Evolutionary conservation across 768 basidiomycete genomes (phyloP).

Genomic region (Daedaleopsis sinensis): DNA sequence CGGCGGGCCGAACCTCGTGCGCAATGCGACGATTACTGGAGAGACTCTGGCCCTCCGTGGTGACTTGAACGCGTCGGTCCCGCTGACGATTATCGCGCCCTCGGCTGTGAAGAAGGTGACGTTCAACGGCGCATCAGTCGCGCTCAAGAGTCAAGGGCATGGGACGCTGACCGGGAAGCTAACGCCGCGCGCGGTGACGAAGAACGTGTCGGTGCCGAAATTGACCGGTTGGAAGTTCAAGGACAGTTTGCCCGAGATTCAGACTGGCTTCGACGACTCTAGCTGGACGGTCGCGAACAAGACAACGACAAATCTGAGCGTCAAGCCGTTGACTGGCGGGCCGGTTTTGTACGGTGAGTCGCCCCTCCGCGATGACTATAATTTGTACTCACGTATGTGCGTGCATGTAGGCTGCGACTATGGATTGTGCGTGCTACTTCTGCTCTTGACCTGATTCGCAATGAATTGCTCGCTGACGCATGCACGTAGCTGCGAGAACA

Average conservation of each 20-base stretch:
- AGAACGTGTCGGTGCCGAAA: conserved; percentile 45
- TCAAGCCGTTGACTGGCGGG: conserved; percentile 70
- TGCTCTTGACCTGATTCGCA: background rate
- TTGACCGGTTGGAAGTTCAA: conserved; percentile 74
- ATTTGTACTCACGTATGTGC: background rate
- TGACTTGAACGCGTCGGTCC: conserved; percentile 64
- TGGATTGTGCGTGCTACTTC: conserved; percentile 59
- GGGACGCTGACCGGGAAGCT: conserved; percentile 59
- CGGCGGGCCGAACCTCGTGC: conserved; percentile 50
- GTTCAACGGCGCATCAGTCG: conserved; percentile 65
- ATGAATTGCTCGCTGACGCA: conserved; percentile 2
- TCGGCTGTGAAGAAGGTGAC: conserved; percentile 52
- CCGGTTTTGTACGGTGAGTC: conserved; percentile 63
- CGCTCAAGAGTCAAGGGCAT: conserved; percentile 36
- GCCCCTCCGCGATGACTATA: background rate
- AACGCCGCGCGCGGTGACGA: conserved; percentile 30
- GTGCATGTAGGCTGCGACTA: conserved; percentile 65
- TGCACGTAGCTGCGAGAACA: conserved; percentile 70
- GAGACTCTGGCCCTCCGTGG: conserved; percentile 58
- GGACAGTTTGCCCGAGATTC: conserved; percentile 76
- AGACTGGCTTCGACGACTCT: conserved; percentile 57
- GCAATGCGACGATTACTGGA: conserved; percentile 38
- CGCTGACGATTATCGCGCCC: conserved; percentile 67
- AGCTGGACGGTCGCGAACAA: conserved; percentile 70
- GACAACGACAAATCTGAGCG: conserved; percentile 71